A percentile compares a stretch with the other conserved stretches of the same genome.
phyloP scores from a whole-genome alignment of 768 basidiomycete genomes.

The Mycena rebaudengoi region DNA sequence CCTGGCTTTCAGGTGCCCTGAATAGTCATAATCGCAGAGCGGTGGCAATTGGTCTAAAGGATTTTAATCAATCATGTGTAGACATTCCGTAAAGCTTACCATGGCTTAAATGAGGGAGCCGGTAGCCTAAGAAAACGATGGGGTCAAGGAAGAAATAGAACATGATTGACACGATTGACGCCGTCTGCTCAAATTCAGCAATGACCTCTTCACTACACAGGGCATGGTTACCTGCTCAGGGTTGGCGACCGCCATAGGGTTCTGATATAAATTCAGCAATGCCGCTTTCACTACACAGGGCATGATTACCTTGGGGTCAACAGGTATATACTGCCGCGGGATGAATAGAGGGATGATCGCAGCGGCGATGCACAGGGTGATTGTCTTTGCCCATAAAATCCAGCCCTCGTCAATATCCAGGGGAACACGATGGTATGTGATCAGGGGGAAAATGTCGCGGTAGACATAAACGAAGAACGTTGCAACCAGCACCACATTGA shows the following conservation, averaged over 20 bases:
- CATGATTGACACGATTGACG: slow-evolving; percentile 52
- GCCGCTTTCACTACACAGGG: neutral
- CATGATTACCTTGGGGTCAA: slow-evolving; percentile 53
- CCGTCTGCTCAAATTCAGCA: slow-evolving; percentile 46
- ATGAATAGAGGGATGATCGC: slow-evolving; percentile 61
- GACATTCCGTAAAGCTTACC: neutral
- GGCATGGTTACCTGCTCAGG: slow-evolving; percentile 48
- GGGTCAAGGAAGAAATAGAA: slow-evolving; percentile 65
- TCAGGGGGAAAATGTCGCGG: slow-evolving; percentile 68
- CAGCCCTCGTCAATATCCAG: slow-evolving; percentile 57
- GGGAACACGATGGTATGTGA: slow-evolving; percentile 60
- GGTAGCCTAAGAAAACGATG: slow-evolving; percentile 53
- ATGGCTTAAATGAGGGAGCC: slow-evolving; percentile 50
- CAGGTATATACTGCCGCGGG: slow-evolving; percentile 66
- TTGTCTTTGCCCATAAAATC: slow-evolving; percentile 63
- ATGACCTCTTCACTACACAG: neutral
- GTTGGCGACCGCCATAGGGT: slow-evolving; percentile 43
- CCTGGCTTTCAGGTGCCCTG: slow-evolving; percentile 33
- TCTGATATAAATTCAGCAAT: slow-evolving; percentile 26
- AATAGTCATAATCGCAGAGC: slow-evolving; percentile 65
- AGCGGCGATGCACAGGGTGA: slow-evolving; percentile 52
- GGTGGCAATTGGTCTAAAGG: slow-evolving; percentile 62
- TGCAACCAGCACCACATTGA: slow-evolving; percentile 56
- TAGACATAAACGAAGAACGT: slow-evolving; percentile 60
- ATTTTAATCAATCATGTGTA: neutral